These are phyloP conservation scores for Tylopilus felleus DNA, from an alignment of 768 basidiomycete genomes.

Conservation along the genomic window DNA sequence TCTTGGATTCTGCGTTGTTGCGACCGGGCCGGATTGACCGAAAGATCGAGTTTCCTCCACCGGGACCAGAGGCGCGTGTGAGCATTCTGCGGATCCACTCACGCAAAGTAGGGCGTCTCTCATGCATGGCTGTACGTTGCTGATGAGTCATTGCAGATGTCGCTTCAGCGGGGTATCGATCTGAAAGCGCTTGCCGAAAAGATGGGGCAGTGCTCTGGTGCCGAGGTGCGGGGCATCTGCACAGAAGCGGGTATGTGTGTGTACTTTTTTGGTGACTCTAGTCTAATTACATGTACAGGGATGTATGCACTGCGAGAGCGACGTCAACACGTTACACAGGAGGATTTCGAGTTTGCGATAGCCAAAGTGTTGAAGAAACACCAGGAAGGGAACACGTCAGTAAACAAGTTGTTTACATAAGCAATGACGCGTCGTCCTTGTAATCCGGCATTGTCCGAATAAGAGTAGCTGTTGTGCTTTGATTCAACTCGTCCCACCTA, in stretches of 20 bases:
- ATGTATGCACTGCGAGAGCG: slow-evolving; percentile 98
- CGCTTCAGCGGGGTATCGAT: slow-evolving; percentile 95
- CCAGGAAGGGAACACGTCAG: slow-evolving; percentile 90
- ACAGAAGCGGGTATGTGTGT: slow-evolving; percentile 79
- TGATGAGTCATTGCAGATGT: slow-evolving; percentile 62
- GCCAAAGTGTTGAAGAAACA: slow-evolving; percentile 98
- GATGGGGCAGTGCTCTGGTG: slow-evolving; percentile 99
- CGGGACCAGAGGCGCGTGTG: slow-evolving; percentile 93
- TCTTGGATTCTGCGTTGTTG: slow-evolving; percentile 88
- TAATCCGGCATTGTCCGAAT: slow-evolving; percentile 16
- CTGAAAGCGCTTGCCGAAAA: slow-evolving; percentile 95
- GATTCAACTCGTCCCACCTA: no score
- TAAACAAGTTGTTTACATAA: slow-evolving; percentile 86
- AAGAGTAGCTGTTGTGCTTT: no score
- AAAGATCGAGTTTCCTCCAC: slow-evolving; percentile 98
- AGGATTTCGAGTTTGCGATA: slow-evolving; percentile 98
- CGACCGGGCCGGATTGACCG: slow-evolving; percentile 94
- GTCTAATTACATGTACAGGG: slow-evolving; percentile 38
- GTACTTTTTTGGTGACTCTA: background rate
- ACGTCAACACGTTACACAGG: slow-evolving; percentile 95
- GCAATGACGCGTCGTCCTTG: slow-evolving; percentile 16
- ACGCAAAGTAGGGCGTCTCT: slow-evolving; percentile 59
- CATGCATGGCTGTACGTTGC: background rate
- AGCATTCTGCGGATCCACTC: slow-evolving; percentile 98
- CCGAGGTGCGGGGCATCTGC: slow-evolving; percentile 95